Base-by-base conservation (phyloP, 2,329 filamentous ascomycete species). In the Uncinocarpus reesii region DNA sequence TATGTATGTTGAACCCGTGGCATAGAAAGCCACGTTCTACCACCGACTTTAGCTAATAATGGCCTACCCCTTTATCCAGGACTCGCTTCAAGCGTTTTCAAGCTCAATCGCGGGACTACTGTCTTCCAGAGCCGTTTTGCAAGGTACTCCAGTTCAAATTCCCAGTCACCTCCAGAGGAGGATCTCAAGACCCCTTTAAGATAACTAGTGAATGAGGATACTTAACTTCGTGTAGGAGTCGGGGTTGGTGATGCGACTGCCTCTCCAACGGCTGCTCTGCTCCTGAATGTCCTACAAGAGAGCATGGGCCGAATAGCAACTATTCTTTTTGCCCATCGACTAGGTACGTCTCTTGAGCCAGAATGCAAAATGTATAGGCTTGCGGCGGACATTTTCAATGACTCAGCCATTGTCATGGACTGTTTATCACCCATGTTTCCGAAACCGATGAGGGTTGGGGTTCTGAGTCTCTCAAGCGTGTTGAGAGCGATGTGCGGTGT, bases 281-380 rank as follows among this genome's bases (percentile, higher is more conserved):
- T 95, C 8, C 77, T 95, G 43, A 86, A 85, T 24, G 83, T 94
- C 53, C 70, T 92, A 7, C 86, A 92, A 65, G 85, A 92, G 55
- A 84, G 81, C 43, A 83, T 84, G 52, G 87, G 86, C 7, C 79
- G 87, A 5, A 69, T 94, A 21, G 85, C 86, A 1, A 95, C 88
- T 0, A 94, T 95, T 52, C 65, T 86, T 7, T 94, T 95, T 63
- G 89, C 88, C 1, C 82, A 93, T 63, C 76, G 79, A 36, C 80
- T 90, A 50, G 87, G 88, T 31, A 84, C 84, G 38, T 78, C 84
- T 26, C 83, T 95, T 41, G 87, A 93, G 64, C 86, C 87, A 1
- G 88, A 95, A 62, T 90, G 86, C 70, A 95, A 95, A 65, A 83
- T 79, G 64, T 95, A 89, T 66, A 82, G 88, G 13, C 83, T 94